phyloP scores from a whole-genome alignment of 2,329 filamentous ascomycete species.

The Trichophyton verrucosum region DNA sequence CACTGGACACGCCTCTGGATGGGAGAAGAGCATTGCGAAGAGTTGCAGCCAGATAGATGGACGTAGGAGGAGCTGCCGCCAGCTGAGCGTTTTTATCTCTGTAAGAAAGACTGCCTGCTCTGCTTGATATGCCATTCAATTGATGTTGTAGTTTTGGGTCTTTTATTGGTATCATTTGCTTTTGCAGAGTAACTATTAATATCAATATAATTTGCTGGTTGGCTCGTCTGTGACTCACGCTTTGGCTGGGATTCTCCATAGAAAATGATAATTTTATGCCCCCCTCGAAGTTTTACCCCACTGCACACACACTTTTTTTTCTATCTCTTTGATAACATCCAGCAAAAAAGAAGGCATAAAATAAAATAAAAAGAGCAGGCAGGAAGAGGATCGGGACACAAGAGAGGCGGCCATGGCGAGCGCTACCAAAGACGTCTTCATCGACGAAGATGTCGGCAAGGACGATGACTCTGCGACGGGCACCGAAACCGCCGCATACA shows the following conservation, averaged over 20 bases:
- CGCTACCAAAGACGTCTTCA: constrained; percentile 45
- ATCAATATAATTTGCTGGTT: too few species aligned
- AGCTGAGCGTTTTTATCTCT: too few species aligned
- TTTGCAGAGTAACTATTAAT: too few species aligned
- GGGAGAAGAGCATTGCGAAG: too few species aligned
- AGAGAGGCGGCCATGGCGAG: constrained; percentile 6
- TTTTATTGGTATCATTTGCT: too few species aligned
- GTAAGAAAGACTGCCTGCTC: too few species aligned
- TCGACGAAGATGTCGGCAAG: constrained; percentile 67
- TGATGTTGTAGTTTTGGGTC: too few species aligned
- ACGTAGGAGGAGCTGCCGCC: too few species aligned
- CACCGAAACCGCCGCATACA: constrained; percentile 63
- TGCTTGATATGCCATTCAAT: too few species aligned
- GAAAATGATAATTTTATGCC: not conserved
- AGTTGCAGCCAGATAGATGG: too few species aligned
- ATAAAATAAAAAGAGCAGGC: constrained; percentile 14
- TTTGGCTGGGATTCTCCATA: not conserved
- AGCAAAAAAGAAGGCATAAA: constrained; percentile 14
- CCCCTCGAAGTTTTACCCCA: not conserved
- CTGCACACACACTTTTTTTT: not conserved
- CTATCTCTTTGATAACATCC: too few species aligned
- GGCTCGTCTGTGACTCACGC: too few species aligned
- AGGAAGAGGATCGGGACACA: constrained; percentile 12
- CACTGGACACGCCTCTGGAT: not conserved
- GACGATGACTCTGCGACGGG: constrained; percentile 57